These are phyloP conservation scores for Microsporum ferrugineum DNA, from an alignment of 2,329 filamentous ascomycete genomes.

Conservation along the genomic window DNA sequence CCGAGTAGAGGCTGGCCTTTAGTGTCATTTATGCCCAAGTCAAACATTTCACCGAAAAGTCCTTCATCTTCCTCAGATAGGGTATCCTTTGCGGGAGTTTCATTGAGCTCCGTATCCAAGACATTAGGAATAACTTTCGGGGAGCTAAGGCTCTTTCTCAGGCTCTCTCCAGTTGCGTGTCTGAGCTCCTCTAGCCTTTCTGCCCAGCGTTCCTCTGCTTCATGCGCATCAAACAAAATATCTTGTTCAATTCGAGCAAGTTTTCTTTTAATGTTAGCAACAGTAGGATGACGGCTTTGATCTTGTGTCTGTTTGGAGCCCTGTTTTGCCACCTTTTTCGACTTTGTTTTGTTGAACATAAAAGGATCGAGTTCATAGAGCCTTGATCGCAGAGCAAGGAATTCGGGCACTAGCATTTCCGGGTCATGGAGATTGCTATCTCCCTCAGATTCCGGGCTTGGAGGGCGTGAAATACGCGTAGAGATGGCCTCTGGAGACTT, in stretches of 20 bases:
- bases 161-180: conserved; percentile 45
- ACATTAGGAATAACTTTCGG: neutral
- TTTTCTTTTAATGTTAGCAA: conserved; percentile 59
- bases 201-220: conserved; percentile 57
- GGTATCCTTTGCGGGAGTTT: conserved; percentile 4
- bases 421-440: conserved; percentile 60
- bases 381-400: conserved; percentile 60
- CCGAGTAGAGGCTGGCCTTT: conserved; percentile 33
- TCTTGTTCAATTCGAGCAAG: conserved; percentile 67
- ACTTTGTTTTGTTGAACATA: conserved; percentile 35
- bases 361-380: conserved; percentile 52
- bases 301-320: conserved; percentile 8
- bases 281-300: conserved; percentile 32
- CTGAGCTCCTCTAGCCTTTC: conserved; percentile 48
- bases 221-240: conserved; percentile 57
- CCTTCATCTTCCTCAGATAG: conserved; percentile 33
- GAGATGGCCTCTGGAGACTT: neutral
- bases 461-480: neutral
- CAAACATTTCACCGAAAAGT: conserved; percentile 49
- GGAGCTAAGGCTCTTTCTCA: conserved; percentile 24
- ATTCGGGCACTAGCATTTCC: conserved; percentile 62
- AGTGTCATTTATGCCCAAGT: conserved; percentile 29
- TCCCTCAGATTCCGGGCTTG: conserved; percentile 17
- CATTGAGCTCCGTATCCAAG: neutral
- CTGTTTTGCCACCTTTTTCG: conserved; percentile 6